phyloP scores from a whole-genome alignment of 495 filamentous ascomycete species.

The Aspergillus bridgeri region DNA sequence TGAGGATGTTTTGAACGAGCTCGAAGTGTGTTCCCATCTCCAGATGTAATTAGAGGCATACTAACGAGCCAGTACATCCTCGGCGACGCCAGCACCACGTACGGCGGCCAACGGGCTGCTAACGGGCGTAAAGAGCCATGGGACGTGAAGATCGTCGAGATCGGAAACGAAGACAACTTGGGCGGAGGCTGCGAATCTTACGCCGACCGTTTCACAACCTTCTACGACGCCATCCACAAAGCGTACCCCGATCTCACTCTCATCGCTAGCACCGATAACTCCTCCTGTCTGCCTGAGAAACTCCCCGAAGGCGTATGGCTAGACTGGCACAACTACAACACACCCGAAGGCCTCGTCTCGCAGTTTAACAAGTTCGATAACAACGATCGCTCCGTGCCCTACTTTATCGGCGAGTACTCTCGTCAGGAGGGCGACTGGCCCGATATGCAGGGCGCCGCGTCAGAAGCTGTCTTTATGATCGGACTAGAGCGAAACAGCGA shows the following conservation, averaged over 20 bases:
- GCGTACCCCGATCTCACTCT: conserved; percentile 61
- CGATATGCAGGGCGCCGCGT: conserved; percentile 52
- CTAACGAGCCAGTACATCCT: conserved; percentile 43
- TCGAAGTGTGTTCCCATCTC: conserved; percentile 37
- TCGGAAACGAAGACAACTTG: conserved; percentile 63
- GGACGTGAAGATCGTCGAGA: conserved; percentile 56
- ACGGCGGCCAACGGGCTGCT: conserved; percentile 53
- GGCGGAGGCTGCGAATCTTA: conserved; percentile 52
- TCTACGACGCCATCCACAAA: conserved; percentile 53
- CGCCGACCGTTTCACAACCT: conserved; percentile 54
- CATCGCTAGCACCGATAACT: conserved; percentile 46
- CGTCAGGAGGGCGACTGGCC: conserved; percentile 43
- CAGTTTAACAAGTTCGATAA: conserved; percentile 53
- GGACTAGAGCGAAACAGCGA: conserved; percentile 61
- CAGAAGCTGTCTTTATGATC: conserved; percentile 60
- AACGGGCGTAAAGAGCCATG: conserved; percentile 58
- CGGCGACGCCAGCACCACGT: conserved; percentile 50
- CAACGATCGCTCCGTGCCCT: conserved; percentile 28
- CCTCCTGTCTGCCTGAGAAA: conserved; percentile 25
- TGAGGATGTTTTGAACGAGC: conserved; percentile 55
- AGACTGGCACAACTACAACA: conserved; percentile 46
- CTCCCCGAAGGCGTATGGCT: conserved; percentile 30
- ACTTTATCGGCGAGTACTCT: conserved; percentile 52
- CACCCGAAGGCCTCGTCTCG: conserved; percentile 38
- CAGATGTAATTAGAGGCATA: not conserved